Evolutionary conservation across 305 asterid genomes (phyloP).

Genomic region (Salvia sclarea): DNA sequence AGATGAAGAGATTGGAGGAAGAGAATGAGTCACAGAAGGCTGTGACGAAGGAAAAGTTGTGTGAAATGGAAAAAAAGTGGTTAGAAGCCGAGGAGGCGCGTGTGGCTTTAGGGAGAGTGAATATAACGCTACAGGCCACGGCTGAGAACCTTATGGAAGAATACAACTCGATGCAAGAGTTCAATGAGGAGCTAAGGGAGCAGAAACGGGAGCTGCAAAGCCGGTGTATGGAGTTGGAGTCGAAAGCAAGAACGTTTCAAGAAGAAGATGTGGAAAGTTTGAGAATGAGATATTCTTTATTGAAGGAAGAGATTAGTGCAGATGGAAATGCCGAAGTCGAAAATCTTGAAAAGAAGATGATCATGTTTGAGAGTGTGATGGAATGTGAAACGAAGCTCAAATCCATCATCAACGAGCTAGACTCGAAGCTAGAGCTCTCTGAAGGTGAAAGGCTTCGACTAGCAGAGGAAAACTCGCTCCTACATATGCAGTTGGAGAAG

Average conservation of each 20-base stretch:
- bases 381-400: conserved; percentile 34
- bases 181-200: conserved; percentile 41
- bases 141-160: conserved; percentile 49
- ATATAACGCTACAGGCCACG: conserved; percentile 42
- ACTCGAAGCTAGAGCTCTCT: conserved; percentile 32
- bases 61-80: conserved; percentile 41
- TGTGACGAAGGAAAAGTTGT: conserved; percentile 35
- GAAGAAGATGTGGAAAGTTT: conserved; percentile 25
- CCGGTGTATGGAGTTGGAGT: conserved; percentile 39
- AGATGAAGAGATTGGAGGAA: conserved; percentile 39
- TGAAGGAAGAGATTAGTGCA: conserved; percentile 31
- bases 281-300: conserved; percentile 20
- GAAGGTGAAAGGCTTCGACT: conserved; percentile 40
- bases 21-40: conserved; percentile 38
- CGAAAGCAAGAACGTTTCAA: conserved; percentile 38
- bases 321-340: conserved; percentile 14
- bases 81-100: conserved; percentile 48
- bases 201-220: conserved; percentile 39
- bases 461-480: conserved; percentile 40
- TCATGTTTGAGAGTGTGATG: conserved; percentile 27
- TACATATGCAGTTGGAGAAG: conserved; percentile 33
- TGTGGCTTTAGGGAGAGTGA: conserved; percentile 38
- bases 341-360: conserved; percentile 26
- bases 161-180: conserved; percentile 35
- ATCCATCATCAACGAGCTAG: conserved; percentile 37